phyloP scores from a whole-genome alignment of 805 yeast genomes.

The Saccharomycopsis oosterbeekiorum region DNA sequence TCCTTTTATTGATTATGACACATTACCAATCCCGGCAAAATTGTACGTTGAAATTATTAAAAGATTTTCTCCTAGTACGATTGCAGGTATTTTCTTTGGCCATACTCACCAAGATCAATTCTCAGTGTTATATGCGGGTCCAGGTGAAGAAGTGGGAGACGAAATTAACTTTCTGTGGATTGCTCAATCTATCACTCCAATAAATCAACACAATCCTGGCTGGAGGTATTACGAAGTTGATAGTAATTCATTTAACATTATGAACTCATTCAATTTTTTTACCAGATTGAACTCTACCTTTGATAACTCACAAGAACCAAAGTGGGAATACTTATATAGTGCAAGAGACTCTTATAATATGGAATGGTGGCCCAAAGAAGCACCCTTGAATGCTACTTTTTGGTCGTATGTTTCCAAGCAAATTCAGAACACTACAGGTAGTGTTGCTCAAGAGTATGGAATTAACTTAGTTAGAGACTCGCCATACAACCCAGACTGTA shows the following conservation, averaged over 20 bases:
- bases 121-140: conserved; percentile 43
- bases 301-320: conserved; percentile 45
- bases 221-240: conserved; percentile 70
- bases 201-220: conserved; percentile 50
- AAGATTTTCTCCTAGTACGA: conserved; percentile 58
- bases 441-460: conserved; percentile 40
- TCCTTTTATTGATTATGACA: conserved; percentile 45
- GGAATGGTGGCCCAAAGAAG: conserved; percentile 43
- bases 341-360: conserved; percentile 51
- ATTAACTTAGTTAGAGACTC: conserved; percentile 43
- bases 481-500: conserved; percentile 45
- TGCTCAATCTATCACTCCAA: conserved; percentile 58
- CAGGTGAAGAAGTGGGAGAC: conserved; percentile 32
- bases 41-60: conserved; percentile 48
- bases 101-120: conserved; percentile 66
- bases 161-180: conserved; percentile 52
- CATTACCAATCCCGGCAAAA: conserved; percentile 52
- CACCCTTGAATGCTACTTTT: conserved; percentile 60
- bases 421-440: conserved; percentile 31
- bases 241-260: conserved; percentile 45
- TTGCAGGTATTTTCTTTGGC: conserved; percentile 62
- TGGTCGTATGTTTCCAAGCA: conserved; percentile 49
- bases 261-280: conserved; percentile 51
- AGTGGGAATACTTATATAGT: conserved; percentile 55
- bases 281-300: conserved; percentile 52